phyloP scores from a whole-genome alignment of 306 rosid genomes.

The Rosa lucieae region DNA sequence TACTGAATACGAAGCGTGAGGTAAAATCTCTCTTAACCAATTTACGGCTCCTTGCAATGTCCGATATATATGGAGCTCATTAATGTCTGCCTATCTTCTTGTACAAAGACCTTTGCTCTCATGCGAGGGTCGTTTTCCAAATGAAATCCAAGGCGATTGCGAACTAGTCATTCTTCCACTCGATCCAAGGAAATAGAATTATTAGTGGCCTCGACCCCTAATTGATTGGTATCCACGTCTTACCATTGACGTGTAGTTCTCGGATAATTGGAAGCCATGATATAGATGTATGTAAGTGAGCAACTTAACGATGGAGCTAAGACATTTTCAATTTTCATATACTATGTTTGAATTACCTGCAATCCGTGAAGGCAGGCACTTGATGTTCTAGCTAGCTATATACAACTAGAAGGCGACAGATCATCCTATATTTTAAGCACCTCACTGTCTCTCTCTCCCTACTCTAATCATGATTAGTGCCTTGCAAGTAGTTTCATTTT shows the following conservation, averaged over 20 bases:
- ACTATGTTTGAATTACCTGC: too few species aligned
- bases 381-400: not conserved
- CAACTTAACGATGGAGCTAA: not conserved
- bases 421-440: not conserved
- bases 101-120: too few species aligned
- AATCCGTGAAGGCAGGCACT: not conserved
- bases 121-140: not conserved
- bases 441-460: not conserved
- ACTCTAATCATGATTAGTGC: slow-evolving; percentile 48
- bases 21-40: too few species aligned
- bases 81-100: too few species aligned
- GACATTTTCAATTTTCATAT: too few species aligned
- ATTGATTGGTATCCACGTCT: not conserved
- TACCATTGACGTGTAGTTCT: not conserved
- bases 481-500: slow-evolving; percentile 30
- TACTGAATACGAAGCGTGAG: too few species aligned
- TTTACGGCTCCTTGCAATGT: too few species aligned
- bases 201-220: not conserved
- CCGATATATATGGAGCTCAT: too few species aligned
- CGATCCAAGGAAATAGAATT: not conserved
- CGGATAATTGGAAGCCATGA: not conserved
- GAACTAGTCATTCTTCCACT: not conserved
- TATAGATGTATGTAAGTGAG: not conserved
- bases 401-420: not conserved
- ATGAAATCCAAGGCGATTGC: not conserved